phyloP scores from a whole-genome alignment of 2,329 filamentous ascomycete genomes.

The Phyllosticta citrichinensis region DNA sequence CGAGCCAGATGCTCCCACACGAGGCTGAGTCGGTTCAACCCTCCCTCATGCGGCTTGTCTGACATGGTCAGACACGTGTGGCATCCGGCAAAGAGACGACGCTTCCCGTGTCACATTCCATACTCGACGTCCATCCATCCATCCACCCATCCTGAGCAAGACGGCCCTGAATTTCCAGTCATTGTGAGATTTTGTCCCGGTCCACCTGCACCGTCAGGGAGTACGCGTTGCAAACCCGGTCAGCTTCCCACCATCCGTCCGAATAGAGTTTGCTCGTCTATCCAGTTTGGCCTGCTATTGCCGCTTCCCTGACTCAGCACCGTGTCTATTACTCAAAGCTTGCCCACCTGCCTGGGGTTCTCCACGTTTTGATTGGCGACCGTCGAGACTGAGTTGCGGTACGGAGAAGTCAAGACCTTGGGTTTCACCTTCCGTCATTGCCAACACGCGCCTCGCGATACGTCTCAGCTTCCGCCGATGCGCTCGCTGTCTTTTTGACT shows the following conservation, averaged over 20 bases:
- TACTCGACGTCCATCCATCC: neutral
- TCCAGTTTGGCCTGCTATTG: neutral
- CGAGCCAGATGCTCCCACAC: neutral
- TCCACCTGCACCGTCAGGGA: neutral
- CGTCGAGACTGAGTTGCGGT: neutral
- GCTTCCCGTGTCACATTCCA: neutral
- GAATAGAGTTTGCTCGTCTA: neutral
- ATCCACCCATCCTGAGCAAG: neutral
- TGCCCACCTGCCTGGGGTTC: neutral
- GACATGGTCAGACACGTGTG: neutral
- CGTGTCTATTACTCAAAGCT: neutral
- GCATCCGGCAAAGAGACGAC: neutral
- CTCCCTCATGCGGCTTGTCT: neutral
- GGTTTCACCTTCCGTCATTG: neutral
- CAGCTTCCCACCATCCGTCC: neutral
- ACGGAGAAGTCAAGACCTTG: neutral
- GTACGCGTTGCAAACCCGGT: neutral
- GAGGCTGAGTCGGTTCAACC: neutral
- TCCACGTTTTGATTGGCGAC: neutral
- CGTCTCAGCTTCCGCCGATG: neutral
- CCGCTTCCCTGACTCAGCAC: neutral
- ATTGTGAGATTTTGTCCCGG: neutral
- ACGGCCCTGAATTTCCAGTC: neutral
- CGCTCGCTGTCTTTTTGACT: neutral
- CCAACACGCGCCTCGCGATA: neutral